These are phyloP conservation scores for Laburnicola sp. DNA, from an alignment of 2,329 filamentous ascomycete species.

Conservation along the genomic window DNA sequence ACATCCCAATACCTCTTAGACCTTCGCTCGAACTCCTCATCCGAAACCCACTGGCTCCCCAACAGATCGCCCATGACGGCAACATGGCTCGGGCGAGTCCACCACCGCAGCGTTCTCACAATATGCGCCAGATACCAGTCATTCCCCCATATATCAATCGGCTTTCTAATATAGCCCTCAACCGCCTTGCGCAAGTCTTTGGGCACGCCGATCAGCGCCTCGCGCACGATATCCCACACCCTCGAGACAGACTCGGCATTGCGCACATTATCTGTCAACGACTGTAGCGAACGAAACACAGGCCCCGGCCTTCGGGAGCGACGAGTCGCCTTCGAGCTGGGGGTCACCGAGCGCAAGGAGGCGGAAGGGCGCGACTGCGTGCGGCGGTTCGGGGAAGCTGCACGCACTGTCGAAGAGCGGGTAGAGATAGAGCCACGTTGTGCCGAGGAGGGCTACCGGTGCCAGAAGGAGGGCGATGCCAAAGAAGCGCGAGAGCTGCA, in stretches of 20 bases:
- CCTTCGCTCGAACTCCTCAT: slow-evolving; percentile 78
- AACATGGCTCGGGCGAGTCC: slow-evolving; percentile 81
- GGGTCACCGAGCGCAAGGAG: slow-evolving; percentile 88
- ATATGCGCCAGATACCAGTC: slow-evolving; percentile 94
- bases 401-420: slow-evolving; percentile 74
- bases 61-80: slow-evolving; percentile 88
- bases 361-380: slow-evolving; percentile 71
- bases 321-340: slow-evolving; percentile 89
- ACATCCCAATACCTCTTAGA: slow-evolving; percentile 77
- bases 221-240: slow-evolving; percentile 10
- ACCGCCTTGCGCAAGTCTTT: slow-evolving; percentile 70
- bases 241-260: slow-evolving; percentile 16
- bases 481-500: slow-evolving; percentile 55
- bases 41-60: slow-evolving; percentile 91
- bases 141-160: slow-evolving; percentile 86
- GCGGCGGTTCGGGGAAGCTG: slow-evolving; percentile 65
- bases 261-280: slow-evolving; percentile 30
- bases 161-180: slow-evolving; percentile 68
- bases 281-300: slow-evolving; percentile 48
- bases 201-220: slow-evolving; percentile 24
- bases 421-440: slow-evolving; percentile 84
- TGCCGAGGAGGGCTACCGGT: slow-evolving; percentile 69
- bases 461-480: slow-evolving; percentile 56
- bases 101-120: slow-evolving; percentile 82
- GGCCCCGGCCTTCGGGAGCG: slow-evolving; percentile 60